Evolutionary conservation across 2,329 filamentous ascomycete genomes (phyloP).

Genomic region (Pseudogymnoascus sp.): DNA sequence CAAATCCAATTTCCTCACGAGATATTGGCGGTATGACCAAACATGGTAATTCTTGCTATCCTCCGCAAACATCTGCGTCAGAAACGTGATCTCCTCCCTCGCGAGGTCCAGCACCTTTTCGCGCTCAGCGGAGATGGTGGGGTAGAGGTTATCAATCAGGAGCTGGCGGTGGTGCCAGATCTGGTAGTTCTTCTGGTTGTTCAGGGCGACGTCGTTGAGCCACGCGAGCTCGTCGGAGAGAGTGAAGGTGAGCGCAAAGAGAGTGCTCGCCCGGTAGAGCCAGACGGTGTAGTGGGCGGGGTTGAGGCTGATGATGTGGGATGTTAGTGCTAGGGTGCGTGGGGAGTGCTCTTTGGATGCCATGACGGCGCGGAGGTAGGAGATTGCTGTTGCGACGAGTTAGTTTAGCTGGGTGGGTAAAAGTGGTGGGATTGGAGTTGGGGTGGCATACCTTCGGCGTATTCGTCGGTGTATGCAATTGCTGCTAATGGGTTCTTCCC

Average conservation of each 20-base stretch:
- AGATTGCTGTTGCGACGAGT: slow-evolving; percentile 53
- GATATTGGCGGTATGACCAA: slow-evolving; percentile 84
- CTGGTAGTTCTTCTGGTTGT: slow-evolving; percentile 95
- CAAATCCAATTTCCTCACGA: slow-evolving; percentile 58
- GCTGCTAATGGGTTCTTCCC: slow-evolving; percentile 78
- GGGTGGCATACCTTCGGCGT: slow-evolving; percentile 59
- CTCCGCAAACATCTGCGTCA: slow-evolving; percentile 70
- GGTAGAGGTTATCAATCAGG: slow-evolving; percentile 52
- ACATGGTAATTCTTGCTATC: slow-evolving; percentile 99
- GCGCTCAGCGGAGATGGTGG: slow-evolving; percentile 52
- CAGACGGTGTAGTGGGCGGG: slow-evolving; percentile 98
- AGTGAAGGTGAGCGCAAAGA: slow-evolving; percentile 50
- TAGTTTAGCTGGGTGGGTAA: neutral
- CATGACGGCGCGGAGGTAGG: slow-evolving; percentile 92
- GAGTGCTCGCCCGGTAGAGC: slow-evolving; percentile 81
- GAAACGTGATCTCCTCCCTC: slow-evolving; percentile 64
- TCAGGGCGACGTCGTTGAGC: slow-evolving; percentile 76
- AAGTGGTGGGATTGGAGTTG: neutral
- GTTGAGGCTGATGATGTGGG: slow-evolving; percentile 86
- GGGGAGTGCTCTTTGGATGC: slow-evolving; percentile 74
- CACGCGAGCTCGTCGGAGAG: slow-evolving; percentile 60
- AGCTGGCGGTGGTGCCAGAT: slow-evolving; percentile 78
- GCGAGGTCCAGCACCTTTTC: slow-evolving; percentile 50
- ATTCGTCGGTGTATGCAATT: slow-evolving; percentile 85
- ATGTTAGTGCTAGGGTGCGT: slow-evolving; percentile 72